Conservation (phyloP, 1,284 basidiomycete genomes). For the Coniferiporia weirii region DNA sequence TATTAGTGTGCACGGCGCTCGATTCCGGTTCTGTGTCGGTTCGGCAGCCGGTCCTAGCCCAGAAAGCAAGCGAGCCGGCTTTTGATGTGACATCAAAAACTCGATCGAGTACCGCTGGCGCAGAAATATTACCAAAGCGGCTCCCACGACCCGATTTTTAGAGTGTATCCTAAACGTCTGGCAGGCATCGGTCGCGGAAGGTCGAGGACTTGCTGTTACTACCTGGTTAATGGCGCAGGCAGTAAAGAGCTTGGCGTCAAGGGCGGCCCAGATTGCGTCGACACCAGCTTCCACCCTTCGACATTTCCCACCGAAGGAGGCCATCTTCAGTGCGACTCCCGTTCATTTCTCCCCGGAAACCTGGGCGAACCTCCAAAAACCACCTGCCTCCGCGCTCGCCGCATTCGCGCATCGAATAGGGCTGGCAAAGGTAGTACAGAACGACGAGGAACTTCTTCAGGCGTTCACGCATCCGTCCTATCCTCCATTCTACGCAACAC, state of each 20-base stretch:
- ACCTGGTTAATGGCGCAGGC: conserved; percentile 16
- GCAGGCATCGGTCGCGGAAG: background rate
- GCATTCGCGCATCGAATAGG: conserved; percentile 75
- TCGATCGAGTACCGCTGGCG: no score
- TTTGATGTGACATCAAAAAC: no score
- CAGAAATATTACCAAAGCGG: no score
- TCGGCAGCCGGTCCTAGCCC: no score
- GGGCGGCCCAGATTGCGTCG: conserved; percentile 51
- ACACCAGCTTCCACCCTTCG: conserved; percentile 49
- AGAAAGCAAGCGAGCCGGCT: no score
- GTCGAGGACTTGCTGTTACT: background rate
- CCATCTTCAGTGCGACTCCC: conserved; percentile 34
- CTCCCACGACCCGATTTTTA: background rate
- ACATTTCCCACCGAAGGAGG: conserved; percentile 60
- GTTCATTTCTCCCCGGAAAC: conserved; percentile 51
- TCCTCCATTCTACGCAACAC: conserved; percentile 46
- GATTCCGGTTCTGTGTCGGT: no score
- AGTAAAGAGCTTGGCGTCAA: conserved; percentile 49
- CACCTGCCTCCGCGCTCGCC: conserved; percentile 63
- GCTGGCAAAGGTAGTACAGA: conserved; percentile 46
- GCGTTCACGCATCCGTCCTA: conserved; percentile 83
- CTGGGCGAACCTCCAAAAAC: conserved; percentile 71
- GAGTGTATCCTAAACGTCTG: background rate
- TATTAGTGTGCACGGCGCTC: no score
- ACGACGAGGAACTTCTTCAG: conserved; percentile 54